Conservation (phyloP, 139 green algal species). For the Coccomyxa sp. region DNA sequence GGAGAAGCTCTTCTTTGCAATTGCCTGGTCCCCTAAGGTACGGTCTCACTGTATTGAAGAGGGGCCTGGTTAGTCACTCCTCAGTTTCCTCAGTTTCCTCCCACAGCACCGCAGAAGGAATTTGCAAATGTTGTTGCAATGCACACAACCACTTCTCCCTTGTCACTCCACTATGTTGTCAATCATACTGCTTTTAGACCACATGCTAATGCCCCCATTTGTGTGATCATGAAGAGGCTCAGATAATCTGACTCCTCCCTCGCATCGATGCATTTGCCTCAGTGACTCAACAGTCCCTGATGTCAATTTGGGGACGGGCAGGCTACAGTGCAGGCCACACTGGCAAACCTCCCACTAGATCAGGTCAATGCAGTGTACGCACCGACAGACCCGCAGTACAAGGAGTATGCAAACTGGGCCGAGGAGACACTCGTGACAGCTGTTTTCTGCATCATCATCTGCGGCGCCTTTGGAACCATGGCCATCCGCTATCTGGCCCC, state of each 20-base stretch:
- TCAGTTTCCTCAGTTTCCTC: background rate
- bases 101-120: no score
- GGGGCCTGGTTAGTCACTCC: background rate
- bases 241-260: background rate
- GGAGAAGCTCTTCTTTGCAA: constrained; percentile 69
- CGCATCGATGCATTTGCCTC: background rate
- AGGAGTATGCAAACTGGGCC: constrained; percentile 7
- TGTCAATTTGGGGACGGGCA: background rate
- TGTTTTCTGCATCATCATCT: constrained; percentile 74
- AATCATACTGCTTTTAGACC: background rate
- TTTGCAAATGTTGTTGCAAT: no score
- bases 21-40: constrained; percentile 79
- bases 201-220: background rate
- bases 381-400: constrained; percentile 15
- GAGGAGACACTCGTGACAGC: constrained; percentile 27
- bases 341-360: constrained; percentile 41
- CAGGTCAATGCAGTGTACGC: constrained; percentile 17
- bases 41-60: background rate
- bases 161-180: constrained; percentile 5
- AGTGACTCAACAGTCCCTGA: background rate
- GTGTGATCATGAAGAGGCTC: no score
- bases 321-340: constrained; percentile 62
- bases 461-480: constrained; percentile 51
- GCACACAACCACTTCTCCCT: background rate
- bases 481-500: constrained; percentile 39